Percentiles rank a stretch among this genome's conserved stretches.
These are phyloP conservation scores for Pythium chondricola DNA, from an alignment of 352 stramenopile species.

Conservation along the genomic window DNA sequence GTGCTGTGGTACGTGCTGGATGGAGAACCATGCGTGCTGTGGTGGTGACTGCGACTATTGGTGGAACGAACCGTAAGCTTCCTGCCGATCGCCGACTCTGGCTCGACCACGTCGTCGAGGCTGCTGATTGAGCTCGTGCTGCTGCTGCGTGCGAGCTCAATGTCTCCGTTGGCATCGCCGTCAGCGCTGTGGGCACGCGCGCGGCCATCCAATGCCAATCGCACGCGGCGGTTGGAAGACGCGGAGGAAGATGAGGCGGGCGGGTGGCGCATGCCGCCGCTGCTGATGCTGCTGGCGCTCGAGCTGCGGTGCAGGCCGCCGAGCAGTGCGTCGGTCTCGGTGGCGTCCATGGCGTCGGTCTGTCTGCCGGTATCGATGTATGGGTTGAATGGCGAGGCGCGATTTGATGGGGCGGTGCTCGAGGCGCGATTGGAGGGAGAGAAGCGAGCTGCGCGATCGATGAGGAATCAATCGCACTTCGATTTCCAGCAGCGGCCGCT, in stretches of 20 bases:
- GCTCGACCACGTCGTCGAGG: slow-evolving; percentile 13
- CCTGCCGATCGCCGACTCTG: slow-evolving; percentile 5
- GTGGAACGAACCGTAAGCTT: too few relatives aligned
- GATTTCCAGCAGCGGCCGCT: too few relatives aligned
- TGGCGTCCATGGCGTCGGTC: slow-evolving; percentile 23
- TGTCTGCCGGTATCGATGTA: background rate
- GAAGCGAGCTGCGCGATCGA: too few relatives aligned
- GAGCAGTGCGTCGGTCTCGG: slow-evolving; percentile 43
- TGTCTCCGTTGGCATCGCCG: background rate
- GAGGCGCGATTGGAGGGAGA: too few relatives aligned
- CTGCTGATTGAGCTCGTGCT: slow-evolving; percentile 13
- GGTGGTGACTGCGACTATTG: background rate
- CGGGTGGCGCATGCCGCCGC: background rate
- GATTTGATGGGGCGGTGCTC: background rate
- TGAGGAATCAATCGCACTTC: background rate
- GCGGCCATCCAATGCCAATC: slow-evolving; percentile 5
- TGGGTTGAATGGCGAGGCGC: background rate
- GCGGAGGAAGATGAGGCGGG: too few relatives aligned
- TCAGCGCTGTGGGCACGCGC: slow-evolving; percentile 3
- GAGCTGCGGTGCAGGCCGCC: slow-evolving; percentile 14
- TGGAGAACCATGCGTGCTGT: background rate
- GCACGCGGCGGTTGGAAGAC: slow-evolving; percentile 20
- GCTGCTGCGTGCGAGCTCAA: slow-evolving; percentile 11
- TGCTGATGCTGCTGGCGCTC: slow-evolving; percentile 4
- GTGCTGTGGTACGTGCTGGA: background rate